These are phyloP conservation scores for Cladosporium sp. DNA, from an alignment of 2,329 filamentous ascomycete species.

Conservation along the genomic window DNA sequence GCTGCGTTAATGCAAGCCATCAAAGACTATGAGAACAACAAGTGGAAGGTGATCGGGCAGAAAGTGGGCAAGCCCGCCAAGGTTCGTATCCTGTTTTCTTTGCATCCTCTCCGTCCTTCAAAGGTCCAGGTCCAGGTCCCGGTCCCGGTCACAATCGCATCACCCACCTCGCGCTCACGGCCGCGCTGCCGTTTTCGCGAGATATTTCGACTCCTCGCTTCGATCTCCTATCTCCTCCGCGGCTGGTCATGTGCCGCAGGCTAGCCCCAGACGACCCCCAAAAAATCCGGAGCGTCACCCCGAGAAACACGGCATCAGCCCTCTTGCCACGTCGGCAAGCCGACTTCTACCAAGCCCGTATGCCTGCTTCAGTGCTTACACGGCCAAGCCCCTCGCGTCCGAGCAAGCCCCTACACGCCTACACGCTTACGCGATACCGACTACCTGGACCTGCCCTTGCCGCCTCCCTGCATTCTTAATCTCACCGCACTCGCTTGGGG, in stretches of 20 bases:
- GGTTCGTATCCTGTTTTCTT: slow-evolving; percentile 51
- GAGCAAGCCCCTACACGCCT: neutral
- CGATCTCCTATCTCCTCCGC: neutral
- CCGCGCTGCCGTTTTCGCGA: neutral
- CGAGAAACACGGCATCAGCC: neutral
- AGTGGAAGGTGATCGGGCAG: slow-evolving; percentile 96
- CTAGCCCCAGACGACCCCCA: neutral
- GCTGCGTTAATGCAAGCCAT: slow-evolving; percentile 85
- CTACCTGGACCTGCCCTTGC: neutral
- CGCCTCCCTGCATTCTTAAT: neutral
- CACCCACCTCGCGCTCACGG: neutral
- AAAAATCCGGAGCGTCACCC: neutral
- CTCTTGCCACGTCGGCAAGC: neutral
- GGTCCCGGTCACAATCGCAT: neutral
- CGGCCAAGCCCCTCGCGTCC: neutral
- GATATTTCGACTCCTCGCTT: neutral
- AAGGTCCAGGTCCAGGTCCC: too few relatives aligned
- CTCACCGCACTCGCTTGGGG: neutral
- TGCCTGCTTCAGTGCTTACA: neutral
- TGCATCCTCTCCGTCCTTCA: too few relatives aligned
- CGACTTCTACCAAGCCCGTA: neutral
- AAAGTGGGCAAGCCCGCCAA: slow-evolving; percentile 98
- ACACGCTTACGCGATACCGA: neutral
- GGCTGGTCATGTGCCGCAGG: neutral
- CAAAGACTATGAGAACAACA: slow-evolving; percentile 97